Conservation (phyloP, 129 eudicot genomes). For the Scalesia atractyloides region DNA sequence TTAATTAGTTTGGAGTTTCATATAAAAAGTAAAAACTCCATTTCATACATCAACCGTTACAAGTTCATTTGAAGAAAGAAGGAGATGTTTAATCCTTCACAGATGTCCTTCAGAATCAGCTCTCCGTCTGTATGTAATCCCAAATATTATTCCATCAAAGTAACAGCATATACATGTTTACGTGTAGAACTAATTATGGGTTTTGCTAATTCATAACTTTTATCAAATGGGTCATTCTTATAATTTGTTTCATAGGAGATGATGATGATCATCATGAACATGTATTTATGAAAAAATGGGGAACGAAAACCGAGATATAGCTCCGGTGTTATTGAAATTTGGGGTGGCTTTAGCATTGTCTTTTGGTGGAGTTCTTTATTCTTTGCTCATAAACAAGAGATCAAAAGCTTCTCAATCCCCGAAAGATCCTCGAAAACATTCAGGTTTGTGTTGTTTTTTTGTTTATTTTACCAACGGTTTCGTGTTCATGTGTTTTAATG, state of each 20-base stretch:
- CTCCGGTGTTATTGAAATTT: constrained; percentile 62
- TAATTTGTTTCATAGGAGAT: constrained; percentile 18
- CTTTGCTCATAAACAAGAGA: constrained; percentile 48
- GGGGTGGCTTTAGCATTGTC: constrained; percentile 75
- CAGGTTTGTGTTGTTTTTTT: constrained; percentile 20
- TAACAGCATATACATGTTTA: not conserved
- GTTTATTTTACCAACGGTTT: not conserved
- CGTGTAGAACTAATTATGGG: not conserved
- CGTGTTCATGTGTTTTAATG: constrained; percentile 19
- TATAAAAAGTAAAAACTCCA: not conserved
- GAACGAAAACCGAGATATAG: constrained; percentile 47
- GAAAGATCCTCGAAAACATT: constrained; percentile 15
- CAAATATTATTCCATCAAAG: constrained; percentile 5
- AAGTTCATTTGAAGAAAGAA: not conserved
- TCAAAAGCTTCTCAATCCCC: constrained; percentile 38
- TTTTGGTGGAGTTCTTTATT: constrained; percentile 68
- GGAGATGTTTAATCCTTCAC: constrained; percentile 4
- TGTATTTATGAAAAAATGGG: constrained; percentile 21
- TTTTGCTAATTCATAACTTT: constrained; percentile 19
- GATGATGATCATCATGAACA: constrained; percentile 15
- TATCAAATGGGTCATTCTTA: constrained; percentile 26
- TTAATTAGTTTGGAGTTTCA: constrained; percentile 23
- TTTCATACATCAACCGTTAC: not conserved
- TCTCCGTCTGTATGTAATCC: constrained; percentile 14
- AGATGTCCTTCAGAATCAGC: constrained; percentile 18